Conservation (phyloP, 441 rosid genomes). For the Biscutella laevigata region DNA sequence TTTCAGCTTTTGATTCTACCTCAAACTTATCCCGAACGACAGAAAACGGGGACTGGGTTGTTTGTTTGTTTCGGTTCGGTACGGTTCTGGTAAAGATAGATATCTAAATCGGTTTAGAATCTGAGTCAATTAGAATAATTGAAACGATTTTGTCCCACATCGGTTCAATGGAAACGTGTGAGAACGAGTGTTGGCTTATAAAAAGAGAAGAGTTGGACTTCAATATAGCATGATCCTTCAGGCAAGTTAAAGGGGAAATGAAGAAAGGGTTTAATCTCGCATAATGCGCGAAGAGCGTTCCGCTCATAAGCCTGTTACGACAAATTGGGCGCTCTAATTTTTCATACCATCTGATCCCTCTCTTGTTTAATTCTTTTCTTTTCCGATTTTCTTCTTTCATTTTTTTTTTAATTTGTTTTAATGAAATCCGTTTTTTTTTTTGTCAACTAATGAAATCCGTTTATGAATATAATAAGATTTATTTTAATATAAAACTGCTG, state of each 20-base stretch:
- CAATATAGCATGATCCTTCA: constrained; percentile 2
- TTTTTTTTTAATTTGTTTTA: too few species aligned
- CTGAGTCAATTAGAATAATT: too few species aligned
- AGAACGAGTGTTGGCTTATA: background rate
- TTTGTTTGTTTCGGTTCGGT: background rate
- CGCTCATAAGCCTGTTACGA: constrained; percentile 18
- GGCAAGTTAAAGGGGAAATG: constrained; percentile 18
- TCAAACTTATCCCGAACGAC: background rate
- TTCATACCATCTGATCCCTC: constrained; percentile 14
- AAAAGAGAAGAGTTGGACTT: background rate
- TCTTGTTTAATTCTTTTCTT: too few species aligned
- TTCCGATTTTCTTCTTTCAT: too few species aligned
- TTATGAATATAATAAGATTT: too few species aligned
- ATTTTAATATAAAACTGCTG: too few species aligned
- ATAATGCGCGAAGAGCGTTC: constrained; percentile 11
- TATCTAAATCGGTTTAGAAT: background rate
- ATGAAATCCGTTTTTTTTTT: too few species aligned
- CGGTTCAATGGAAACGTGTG: background rate
- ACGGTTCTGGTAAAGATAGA: background rate
- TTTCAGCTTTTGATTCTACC: too few species aligned
- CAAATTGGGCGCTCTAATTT: background rate
- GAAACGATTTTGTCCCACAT: constrained; percentile 17
- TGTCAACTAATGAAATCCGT: too few species aligned
- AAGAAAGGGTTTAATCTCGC: constrained; percentile 2
- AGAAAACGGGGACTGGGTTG: background rate